phyloP scores from a whole-genome alignment of 768 basidiomycete species.

The Tulasnella sp. region DNA sequence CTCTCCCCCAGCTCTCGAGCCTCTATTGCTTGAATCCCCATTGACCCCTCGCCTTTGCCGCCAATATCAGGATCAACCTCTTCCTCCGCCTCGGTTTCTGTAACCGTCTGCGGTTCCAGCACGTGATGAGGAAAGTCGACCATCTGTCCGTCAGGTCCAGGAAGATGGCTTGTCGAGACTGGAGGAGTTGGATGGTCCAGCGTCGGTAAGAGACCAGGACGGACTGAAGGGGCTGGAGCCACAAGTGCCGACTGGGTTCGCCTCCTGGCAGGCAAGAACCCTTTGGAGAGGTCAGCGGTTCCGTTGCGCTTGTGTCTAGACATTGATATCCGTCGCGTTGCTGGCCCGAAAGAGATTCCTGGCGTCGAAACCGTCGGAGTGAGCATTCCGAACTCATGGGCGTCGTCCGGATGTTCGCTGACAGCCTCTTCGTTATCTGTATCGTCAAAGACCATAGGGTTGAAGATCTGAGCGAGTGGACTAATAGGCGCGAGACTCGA shows the following conservation, averaged over 20 bases:
- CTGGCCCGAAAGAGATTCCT: slow-evolving; percentile 1
- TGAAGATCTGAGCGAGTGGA: slow-evolving; percentile 66
- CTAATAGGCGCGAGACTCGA: slow-evolving; percentile 29
- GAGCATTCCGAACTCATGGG: neutral
- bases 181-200: neutral
- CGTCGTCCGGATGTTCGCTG: neutral
- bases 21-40: neutral
- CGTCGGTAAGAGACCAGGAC: neutral
- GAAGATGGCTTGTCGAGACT: neutral
- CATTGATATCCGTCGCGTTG: slow-evolving; percentile 4
- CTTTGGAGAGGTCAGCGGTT: neutral
- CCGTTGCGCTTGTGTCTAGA: neutral
- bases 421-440: neutral
- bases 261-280: neutral
- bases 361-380: neutral
- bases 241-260: slow-evolving; percentile 8
- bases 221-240: neutral
- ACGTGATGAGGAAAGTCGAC: neutral
- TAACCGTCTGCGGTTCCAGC: slow-evolving; percentile 8
- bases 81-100: slow-evolving; percentile 11
- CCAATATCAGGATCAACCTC: neutral
- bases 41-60: neutral
- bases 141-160: neutral
- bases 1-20: slow-evolving; percentile 23
- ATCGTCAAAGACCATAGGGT: slow-evolving; percentile 40